phyloP scores from a whole-genome alignment of 2,329 filamentous ascomycete genomes.

The Tolypocladium album region DNA sequence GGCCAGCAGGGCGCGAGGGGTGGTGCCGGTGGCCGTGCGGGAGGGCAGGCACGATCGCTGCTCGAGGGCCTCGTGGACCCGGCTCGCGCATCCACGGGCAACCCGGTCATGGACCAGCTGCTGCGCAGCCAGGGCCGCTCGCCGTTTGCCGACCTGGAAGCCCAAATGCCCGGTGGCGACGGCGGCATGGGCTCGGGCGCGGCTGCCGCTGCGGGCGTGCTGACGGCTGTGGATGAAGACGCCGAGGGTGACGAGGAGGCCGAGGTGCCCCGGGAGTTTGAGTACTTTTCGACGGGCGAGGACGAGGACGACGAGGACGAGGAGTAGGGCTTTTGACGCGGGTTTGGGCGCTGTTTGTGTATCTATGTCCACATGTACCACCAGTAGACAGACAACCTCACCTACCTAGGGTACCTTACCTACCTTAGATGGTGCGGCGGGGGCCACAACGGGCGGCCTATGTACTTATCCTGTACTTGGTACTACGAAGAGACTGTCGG shows the following conservation, averaged over 20 bases:
- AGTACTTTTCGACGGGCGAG: slow-evolving; percentile 57
- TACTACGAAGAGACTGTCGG: neutral
- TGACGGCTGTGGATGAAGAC: slow-evolving; percentile 84
- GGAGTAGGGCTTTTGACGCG: slow-evolving; percentile 6
- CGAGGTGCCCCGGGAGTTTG: slow-evolving; percentile 58
- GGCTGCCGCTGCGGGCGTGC: slow-evolving; percentile 64
- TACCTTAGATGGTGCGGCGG: neutral
- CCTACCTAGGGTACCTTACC: no score
- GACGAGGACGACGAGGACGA: slow-evolving; percentile 33
- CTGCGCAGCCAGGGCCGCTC: slow-evolving; percentile 27
- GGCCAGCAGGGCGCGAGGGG: slow-evolving; percentile 19
- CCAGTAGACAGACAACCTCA: neutral
- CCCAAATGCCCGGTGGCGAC: slow-evolving; percentile 26
- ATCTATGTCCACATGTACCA: neutral
- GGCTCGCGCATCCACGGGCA: slow-evolving; percentile 18
- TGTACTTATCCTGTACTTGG: neutral
- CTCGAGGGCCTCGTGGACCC: slow-evolving; percentile 25
- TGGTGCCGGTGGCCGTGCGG: slow-evolving; percentile 20
- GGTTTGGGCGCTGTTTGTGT: neutral
- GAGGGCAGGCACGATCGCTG: slow-evolving; percentile 19
- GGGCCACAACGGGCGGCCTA: neutral
- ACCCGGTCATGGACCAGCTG: slow-evolving; percentile 29
- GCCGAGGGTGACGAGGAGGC: slow-evolving; percentile 65
- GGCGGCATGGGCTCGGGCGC: slow-evolving; percentile 36
- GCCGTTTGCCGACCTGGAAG: slow-evolving; percentile 17